Evolutionary conservation across 768 basidiomycete species (phyloP).

Genomic region (Suillus clintonianus): DNA sequence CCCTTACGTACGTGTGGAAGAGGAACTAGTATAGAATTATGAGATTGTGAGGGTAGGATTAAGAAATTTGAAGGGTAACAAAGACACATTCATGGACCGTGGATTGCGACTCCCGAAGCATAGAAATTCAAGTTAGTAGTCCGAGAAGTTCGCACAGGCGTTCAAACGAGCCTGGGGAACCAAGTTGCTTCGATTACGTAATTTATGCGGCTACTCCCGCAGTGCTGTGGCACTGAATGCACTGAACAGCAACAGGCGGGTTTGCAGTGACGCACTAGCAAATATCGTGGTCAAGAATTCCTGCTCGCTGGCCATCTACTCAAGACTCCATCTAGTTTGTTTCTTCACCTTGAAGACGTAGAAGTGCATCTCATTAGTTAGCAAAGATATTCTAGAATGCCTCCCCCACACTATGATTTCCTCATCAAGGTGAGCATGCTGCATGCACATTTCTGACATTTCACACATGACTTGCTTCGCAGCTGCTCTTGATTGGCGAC

Average conservation of each 20-base stretch:
- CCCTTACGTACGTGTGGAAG: background rate
- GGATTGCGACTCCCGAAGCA: background rate
- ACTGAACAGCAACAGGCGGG: background rate
- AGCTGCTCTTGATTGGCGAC: slow-evolving; percentile 96
- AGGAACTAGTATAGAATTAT: too few species aligned
- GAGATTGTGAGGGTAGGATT: too few species aligned
- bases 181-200: background rate
- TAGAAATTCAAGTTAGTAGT: background rate
- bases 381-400: slow-evolving; percentile 48
- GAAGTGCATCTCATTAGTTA: background rate
- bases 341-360: background rate
- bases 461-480: slow-evolving; percentile 15
- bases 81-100: background rate
- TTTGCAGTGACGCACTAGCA: background rate
- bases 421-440: slow-evolving; percentile 74
- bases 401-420: slow-evolving; percentile 95
- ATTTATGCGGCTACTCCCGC: background rate
- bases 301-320: background rate
- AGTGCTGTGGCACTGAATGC: slow-evolving; percentile 1
- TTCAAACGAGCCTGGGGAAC: too few species aligned
- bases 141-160: background rate
- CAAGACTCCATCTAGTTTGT: background rate
- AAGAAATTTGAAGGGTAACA: background rate
- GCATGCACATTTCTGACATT: background rate
- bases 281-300: slow-evolving; percentile 1